Conservation (phyloP, 371 early-diverging fungal genomes). For the Mortierella sp. region DNA sequence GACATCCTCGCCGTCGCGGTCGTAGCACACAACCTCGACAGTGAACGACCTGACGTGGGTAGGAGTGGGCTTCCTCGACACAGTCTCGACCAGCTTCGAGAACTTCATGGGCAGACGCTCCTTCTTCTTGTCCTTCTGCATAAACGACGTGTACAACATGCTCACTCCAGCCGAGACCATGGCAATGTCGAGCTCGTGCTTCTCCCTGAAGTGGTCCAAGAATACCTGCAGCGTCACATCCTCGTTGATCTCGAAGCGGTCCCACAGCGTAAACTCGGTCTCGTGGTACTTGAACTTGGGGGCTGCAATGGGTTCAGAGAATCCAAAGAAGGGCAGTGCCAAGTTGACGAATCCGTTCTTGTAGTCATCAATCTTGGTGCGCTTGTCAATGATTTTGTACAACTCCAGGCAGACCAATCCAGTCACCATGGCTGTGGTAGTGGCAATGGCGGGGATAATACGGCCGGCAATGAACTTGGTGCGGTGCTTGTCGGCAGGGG, state of each 20-base stretch:
- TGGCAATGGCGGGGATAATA: slow-evolving; percentile 99
- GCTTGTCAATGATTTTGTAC: slow-evolving; percentile 91
- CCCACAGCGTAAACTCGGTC: slow-evolving; percentile 95
- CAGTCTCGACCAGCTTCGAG: slow-evolving; percentile 81
- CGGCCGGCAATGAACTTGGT: slow-evolving; percentile 99
- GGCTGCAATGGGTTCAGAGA: slow-evolving; percentile 98
- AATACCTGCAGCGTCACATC: slow-evolving; percentile 94
- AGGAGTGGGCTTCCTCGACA: slow-evolving; percentile 93
- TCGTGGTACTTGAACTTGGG: slow-evolving; percentile 89
- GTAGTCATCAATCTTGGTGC: slow-evolving; percentile 92
- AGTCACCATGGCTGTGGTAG: slow-evolving; percentile 99
- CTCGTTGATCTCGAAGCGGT: slow-evolving; percentile 91
- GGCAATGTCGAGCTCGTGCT: slow-evolving; percentile 91
- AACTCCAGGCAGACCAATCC: slow-evolving; percentile 99
- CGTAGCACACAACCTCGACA: slow-evolving; percentile 91
- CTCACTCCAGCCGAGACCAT: slow-evolving; percentile 96
- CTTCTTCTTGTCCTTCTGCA: slow-evolving; percentile 88
- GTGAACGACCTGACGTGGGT: slow-evolving; percentile 86
- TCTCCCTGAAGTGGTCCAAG: slow-evolving; percentile 85
- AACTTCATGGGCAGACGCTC: slow-evolving; percentile 77
- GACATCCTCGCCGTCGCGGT: slow-evolving; percentile 92
- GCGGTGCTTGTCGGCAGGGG: slow-evolving; percentile 93
- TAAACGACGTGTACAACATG: slow-evolving; percentile 95
- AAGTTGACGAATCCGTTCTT: slow-evolving; percentile 99
- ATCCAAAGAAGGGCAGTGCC: slow-evolving; percentile 99